A percentile compares a stretch with the other conserved stretches of the same genome.
phyloP scores from a whole-genome alignment of 305 asterid species.

The Fraxinus dipetala region DNA sequence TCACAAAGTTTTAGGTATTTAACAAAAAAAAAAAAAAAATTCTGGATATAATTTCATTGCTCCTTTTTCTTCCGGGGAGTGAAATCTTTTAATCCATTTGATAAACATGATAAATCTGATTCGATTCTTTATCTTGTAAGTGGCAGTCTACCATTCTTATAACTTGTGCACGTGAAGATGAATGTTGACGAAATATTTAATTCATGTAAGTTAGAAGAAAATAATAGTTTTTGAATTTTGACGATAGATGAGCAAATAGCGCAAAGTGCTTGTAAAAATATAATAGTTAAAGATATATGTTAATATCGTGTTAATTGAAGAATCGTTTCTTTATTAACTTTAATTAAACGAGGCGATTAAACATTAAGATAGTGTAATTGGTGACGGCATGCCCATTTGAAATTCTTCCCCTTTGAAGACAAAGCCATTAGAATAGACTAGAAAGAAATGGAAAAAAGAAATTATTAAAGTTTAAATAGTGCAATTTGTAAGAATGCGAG shows the following conservation, averaged over 20 bases:
- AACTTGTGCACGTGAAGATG: neutral
- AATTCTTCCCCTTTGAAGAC: slow-evolving; percentile 33
- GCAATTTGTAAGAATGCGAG: slow-evolving; percentile 45
- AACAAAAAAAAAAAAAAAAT: too few species aligned
- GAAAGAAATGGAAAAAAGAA: slow-evolving; percentile 23
- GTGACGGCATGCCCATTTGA: slow-evolving; percentile 52
- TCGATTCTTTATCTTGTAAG: neutral
- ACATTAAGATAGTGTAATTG: slow-evolving; percentile 20
- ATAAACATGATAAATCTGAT: neutral
- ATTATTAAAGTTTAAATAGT: slow-evolving; percentile 18
- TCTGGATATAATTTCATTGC: neutral
- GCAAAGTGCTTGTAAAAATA: neutral
- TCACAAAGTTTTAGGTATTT: neutral
- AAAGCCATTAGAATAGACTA: slow-evolving; percentile 39
- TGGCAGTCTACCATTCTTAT: neutral
- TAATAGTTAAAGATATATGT: neutral
- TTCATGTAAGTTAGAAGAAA: neutral
- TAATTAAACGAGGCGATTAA: neutral
- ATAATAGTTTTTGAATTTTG: neutral
- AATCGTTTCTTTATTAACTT: neutral
- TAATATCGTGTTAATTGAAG: neutral
- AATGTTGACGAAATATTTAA: neutral
- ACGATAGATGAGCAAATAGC: neutral
- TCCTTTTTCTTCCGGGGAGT: neutral
- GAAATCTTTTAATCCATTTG: neutral